These are phyloP conservation scores for Wallacemonas sp. DNA, from an alignment of 208 protist species.

Conservation along the genomic window DNA sequence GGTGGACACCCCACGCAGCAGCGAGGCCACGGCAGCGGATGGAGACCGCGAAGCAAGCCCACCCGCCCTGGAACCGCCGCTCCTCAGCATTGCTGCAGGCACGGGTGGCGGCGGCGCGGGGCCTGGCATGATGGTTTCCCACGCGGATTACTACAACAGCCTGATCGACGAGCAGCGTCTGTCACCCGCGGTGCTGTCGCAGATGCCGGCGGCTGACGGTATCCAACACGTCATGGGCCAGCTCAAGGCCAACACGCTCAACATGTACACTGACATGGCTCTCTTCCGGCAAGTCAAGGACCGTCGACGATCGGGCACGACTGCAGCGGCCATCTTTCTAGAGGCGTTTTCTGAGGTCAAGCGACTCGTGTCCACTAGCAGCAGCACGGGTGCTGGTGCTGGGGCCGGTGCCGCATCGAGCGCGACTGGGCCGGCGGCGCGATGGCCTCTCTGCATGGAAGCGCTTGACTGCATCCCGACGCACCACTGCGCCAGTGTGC, in stretches of 20 bases:
- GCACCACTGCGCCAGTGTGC: constrained; percentile 73
- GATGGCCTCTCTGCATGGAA: constrained; percentile 77
- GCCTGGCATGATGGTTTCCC: constrained; percentile 31
- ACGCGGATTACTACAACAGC: constrained; percentile 38
- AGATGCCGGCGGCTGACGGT: constrained; percentile 63
- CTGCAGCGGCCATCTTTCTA: constrained; percentile 68
- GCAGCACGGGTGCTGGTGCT: background rate
- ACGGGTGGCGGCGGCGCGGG: background rate
- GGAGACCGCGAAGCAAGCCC: background rate
- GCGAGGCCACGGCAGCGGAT: background rate
- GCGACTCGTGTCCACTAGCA: constrained; percentile 34
- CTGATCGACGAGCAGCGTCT: constrained; percentile 67
- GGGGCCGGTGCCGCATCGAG: constrained; percentile 2
- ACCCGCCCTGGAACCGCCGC: constrained; percentile 9
- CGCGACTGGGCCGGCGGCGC: constrained; percentile 19
- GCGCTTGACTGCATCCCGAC: constrained; percentile 65
- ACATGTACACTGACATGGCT: constrained; percentile 84
- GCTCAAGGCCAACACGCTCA: constrained; percentile 86
- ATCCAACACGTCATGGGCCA: constrained; percentile 79
- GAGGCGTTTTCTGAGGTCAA: constrained; percentile 85
- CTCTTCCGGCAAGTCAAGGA: constrained; percentile 84
- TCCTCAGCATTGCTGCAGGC: background rate
- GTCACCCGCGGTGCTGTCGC: constrained; percentile 59
- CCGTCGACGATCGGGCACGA: constrained; percentile 47
- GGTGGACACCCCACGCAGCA: background rate